Percentiles rank a stretch among this genome's conserved stretches.
Conservation (phyloP, 345 rosid genomes). For the Acer negundo region DNA sequence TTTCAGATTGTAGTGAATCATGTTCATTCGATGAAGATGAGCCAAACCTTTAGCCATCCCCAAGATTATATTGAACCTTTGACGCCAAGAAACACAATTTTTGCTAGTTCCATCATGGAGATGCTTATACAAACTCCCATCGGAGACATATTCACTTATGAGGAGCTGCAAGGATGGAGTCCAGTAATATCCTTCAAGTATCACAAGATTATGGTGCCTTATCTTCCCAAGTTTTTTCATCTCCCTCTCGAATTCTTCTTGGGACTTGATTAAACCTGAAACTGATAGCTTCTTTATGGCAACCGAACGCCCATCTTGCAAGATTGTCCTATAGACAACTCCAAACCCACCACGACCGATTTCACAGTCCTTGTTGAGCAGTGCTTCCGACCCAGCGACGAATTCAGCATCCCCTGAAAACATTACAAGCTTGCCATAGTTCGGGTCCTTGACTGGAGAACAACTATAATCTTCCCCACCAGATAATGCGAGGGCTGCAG, state of each 20-base stretch:
- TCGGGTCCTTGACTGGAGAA: slow-evolving; percentile 76
- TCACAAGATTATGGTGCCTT: slow-evolving; percentile 72
- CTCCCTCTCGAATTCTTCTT: slow-evolving; percentile 87
- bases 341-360: slow-evolving; percentile 99
- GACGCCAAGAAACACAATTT: slow-evolving; percentile 72
- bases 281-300: slow-evolving; percentile 94
- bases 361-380: slow-evolving; percentile 94
- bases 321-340: slow-evolving; percentile 77
- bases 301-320: slow-evolving; percentile 77
- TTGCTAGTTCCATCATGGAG: slow-evolving; percentile 56
- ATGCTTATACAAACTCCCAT: slow-evolving; percentile 77
- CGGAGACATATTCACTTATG: slow-evolving; percentile 71
- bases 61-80: slow-evolving; percentile 73
- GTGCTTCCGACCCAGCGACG: slow-evolving; percentile 69
- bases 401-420: slow-evolving; percentile 87
- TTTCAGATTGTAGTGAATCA: slow-evolving; percentile 91
- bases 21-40: slow-evolving; percentile 67
- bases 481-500: slow-evolving; percentile 54
- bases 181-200: slow-evolving; percentile 94
- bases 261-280: slow-evolving; percentile 80
- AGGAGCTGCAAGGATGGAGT: slow-evolving; percentile 84
- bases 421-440: slow-evolving; percentile 95
- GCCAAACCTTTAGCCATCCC: slow-evolving; percentile 94
- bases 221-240: slow-evolving; percentile 74
- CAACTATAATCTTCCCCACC: slow-evolving; percentile 81